Percentiles rank a stretch among this genome's conserved stretches.
Conservation (phyloP, 306 rosid genomes). For the Cotoneaster glaucophyllus region DNA sequence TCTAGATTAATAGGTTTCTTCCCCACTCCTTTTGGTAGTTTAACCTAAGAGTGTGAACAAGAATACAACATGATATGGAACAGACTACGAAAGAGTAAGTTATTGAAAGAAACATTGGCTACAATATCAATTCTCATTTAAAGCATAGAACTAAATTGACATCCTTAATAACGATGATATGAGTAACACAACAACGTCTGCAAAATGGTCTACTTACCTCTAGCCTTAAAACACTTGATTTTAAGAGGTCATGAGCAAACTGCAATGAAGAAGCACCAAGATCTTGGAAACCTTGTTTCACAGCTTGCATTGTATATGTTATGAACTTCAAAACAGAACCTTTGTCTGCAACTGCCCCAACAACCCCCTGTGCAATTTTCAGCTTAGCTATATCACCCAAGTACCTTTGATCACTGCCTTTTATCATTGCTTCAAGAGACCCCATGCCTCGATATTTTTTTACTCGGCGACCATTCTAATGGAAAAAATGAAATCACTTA, state of each 20-base stretch:
- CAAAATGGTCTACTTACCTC: slow-evolving; percentile 49
- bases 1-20: neutral
- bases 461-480: slow-evolving; percentile 48
- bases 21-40: neutral
- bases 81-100: neutral
- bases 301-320: slow-evolving; percentile 95
- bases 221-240: too few species aligned
- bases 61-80: neutral
- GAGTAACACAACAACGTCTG: neutral
- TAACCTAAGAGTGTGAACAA: neutral
- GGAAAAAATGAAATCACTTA: slow-evolving; percentile 15
- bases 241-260: slow-evolving; percentile 90
- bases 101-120: neutral
- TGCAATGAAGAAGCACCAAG: slow-evolving; percentile 79
- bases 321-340: neutral
- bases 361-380: too few species aligned
- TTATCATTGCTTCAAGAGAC: too few species aligned
- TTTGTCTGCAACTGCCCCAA: too few species aligned
- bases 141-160: neutral
- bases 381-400: too few species aligned
- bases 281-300: slow-evolving; percentile 96
- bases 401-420: too few species aligned
- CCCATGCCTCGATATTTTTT: too few species aligned
- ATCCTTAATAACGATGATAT: neutral
- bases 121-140: neutral